phyloP scores from a whole-genome alignment of 23 red algal species.

The Agarophyton chilense region DNA sequence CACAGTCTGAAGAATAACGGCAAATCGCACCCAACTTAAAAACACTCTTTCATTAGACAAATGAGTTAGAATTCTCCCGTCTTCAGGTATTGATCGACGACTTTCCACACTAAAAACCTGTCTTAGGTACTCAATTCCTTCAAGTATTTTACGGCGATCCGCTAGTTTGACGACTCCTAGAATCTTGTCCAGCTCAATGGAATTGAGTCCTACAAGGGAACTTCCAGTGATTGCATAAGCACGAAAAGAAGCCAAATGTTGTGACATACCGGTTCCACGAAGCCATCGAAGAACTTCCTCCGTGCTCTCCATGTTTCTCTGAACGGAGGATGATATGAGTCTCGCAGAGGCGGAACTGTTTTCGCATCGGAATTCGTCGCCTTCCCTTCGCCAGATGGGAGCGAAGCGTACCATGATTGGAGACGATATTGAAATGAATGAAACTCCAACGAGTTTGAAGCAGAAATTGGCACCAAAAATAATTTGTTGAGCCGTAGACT shows the following conservation, averaged over 20 bases:
- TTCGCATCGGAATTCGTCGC: neutral
- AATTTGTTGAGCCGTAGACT: too few species aligned
- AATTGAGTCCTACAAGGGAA: constrained; percentile 39
- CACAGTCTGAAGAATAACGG: constrained; percentile 46
- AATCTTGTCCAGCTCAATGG: constrained; percentile 42
- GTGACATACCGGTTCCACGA: constrained; percentile 11
- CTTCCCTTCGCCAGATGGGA: neutral
- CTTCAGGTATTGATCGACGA: constrained; percentile 35
- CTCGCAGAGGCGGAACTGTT: neutral
- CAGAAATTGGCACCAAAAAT: neutral
- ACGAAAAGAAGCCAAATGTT: constrained; percentile 52
- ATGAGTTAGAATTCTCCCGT: constrained; percentile 70
- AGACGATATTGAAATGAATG: neutral
- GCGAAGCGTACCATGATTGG: neutral
- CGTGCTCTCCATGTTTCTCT: constrained; percentile 17
- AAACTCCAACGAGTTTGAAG: neutral
- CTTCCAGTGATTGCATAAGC: constrained; percentile 53
- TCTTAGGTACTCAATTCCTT: constrained; percentile 47
- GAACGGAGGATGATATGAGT: neutral
- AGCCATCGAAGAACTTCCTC: constrained; percentile 35
- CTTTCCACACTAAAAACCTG: constrained; percentile 11
- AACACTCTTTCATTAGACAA: constrained; percentile 68
- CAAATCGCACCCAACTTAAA: constrained; percentile 49
- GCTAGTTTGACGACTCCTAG: constrained; percentile 44
- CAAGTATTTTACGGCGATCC: constrained; percentile 51